A percentile compares a stretch with the other conserved stretches of the same genome.
phyloP scores from a whole-genome alignment of 306 rosid species.

The Sphenostylis stenocarpa region DNA sequence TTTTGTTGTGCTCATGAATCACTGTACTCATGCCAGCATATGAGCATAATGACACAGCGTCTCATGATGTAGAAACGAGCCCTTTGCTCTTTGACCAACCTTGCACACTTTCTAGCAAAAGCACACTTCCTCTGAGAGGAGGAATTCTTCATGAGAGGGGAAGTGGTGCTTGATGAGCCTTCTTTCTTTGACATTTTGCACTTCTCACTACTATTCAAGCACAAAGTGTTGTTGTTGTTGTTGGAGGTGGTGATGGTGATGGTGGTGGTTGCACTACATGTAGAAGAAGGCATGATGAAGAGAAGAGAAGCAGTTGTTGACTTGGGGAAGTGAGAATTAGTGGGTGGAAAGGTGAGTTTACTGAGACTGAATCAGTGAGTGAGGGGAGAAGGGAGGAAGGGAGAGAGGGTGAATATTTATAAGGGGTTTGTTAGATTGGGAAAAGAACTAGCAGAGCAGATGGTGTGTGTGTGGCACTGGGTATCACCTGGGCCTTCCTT shows the following conservation, averaged over 20 bases:
- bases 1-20: slow-evolving; percentile 48
- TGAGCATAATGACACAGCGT: slow-evolving; percentile 85
- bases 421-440: slow-evolving; percentile 42
- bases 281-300: slow-evolving; percentile 41
- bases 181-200: slow-evolving; percentile 84
- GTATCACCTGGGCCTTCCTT: slow-evolving; percentile 71
- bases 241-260: background rate
- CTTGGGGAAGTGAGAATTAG: background rate
- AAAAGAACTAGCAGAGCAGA: slow-evolving; percentile 24
- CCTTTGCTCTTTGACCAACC: slow-evolving; percentile 79
- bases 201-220: slow-evolving; percentile 64
- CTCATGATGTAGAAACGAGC: slow-evolving; percentile 93
- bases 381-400: background rate
- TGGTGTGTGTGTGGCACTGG: slow-evolving; percentile 62
- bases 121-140: slow-evolving; percentile 53
- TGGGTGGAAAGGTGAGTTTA: slow-evolving; percentile 27
- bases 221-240: slow-evolving; percentile 35
- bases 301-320: no score
- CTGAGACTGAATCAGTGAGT: slow-evolving; percentile 25
- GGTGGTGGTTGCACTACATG: background rate
- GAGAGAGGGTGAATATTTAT: slow-evolving; percentile 52
- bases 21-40: slow-evolving; percentile 83
- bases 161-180: slow-evolving; percentile 18
- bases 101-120: slow-evolving; percentile 76
- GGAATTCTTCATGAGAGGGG: slow-evolving; percentile 52